Evolutionary conservation across 2,329 filamentous ascomycete genomes (phyloP), one percentile per base, ranked within the genome.

Genomic region (Aspergillus sp.): DNA sequence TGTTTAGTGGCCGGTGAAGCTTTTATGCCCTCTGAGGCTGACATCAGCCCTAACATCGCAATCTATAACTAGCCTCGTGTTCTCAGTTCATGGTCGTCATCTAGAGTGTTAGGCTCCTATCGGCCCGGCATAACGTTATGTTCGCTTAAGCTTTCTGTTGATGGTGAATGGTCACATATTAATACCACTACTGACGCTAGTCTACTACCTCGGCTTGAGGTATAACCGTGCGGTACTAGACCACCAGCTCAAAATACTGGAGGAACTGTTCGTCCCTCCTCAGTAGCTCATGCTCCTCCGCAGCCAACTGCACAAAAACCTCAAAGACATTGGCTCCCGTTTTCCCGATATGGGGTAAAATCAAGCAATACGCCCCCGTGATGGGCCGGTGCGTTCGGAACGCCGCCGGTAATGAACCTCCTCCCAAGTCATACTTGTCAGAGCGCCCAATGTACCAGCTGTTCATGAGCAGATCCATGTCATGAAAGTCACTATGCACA

Each of bases 401-500:
- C 1, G 59, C 61, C 43, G 50, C 47, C 1, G 62, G 57, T 9
- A 47, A 11, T 6, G 47, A 34, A 11, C 44, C 60, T 31, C 31
- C 44, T 11, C 63, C 63, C 31, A 65, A 45, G 49, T 61, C 58
- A 23, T 62, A 65, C 13, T 59, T 54, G 38, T 58, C 57, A 1
- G 53, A 57, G 5, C 29, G 57, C 5, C 59, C 59, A 4, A 59
- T 50, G 31, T 57, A 57, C 63, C 63, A 65, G 16, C 53, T 59
- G 36, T 61, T 65, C 54, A 63, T 59, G 17, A 64, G 51, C 4
- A 64, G 11, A 21, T 64, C 61, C 60, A 62, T 60, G 19, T 56
- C 49, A 9, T 40, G 34, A 21, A 62, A 62, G 23, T 65, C 58
- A 10, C 52, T 55, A 20, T 49, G 47, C 4, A 47, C 46, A n/a